phyloP scores from a whole-genome alignment of 495 filamentous ascomycete genomes.

The Tuber melanosporum region DNA sequence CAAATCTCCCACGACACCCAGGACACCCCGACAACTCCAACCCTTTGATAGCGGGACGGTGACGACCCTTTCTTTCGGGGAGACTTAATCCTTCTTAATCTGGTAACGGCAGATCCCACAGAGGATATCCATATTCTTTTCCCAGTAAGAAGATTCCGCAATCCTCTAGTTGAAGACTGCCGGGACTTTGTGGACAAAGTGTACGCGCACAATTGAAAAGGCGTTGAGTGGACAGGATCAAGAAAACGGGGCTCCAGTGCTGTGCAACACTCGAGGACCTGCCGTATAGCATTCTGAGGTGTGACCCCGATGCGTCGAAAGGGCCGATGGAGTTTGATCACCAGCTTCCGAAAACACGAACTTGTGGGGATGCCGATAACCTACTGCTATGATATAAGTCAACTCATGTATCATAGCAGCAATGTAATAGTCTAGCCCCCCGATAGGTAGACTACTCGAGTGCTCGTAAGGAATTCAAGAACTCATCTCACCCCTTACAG shows the following conservation, averaged over 20 bases:
- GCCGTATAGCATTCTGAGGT: background rate
- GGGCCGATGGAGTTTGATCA: background rate
- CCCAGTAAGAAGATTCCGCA: too few species aligned
- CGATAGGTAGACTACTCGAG: background rate
- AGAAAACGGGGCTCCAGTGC: background rate
- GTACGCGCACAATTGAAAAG: background rate
- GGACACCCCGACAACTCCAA: too few species aligned
- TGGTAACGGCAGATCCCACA: too few species aligned
- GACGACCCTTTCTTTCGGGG: too few species aligned
- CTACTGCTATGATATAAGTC: too few species aligned
- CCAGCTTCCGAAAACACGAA: background rate
- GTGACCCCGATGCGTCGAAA: background rate
- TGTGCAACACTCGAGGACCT: background rate
- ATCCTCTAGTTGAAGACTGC: too few species aligned
- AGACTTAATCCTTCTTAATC: too few species aligned
- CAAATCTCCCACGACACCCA: too few species aligned
- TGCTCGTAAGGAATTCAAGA: background rate
- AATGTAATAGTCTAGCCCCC: background rate
- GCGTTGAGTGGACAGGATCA: background rate
- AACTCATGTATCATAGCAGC: background rate
- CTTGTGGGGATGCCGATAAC: background rate
- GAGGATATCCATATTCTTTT: too few species aligned
- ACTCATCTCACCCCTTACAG: background rate
- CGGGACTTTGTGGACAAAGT: too few species aligned
- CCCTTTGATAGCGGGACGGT: too few species aligned